Evolutionary conservation across 441 rosid genomes (phyloP), one percentile per base, ranked within the genome.

Genomic region (Populus hybrid): DNA sequence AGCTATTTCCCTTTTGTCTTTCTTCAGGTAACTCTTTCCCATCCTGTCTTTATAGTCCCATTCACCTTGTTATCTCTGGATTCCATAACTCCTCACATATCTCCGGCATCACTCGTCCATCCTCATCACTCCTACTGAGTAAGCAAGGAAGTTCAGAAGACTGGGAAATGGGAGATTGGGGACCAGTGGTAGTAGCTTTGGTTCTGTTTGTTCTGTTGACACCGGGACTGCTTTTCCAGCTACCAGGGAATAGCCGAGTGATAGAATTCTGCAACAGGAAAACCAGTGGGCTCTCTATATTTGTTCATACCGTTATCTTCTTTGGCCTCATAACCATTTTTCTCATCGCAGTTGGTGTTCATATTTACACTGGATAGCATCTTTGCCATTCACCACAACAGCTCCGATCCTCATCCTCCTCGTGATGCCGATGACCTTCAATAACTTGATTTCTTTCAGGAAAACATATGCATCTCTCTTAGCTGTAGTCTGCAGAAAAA

Each of bases 251-350:
- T 53, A 80, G 83, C 76, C 79, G 87, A 77, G 84, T 77, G 72
- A 89, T 87, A 33, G 98, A 88, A 78, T 89, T 91, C 40, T 83
- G 23, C 16, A 86, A 87, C 81, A 79, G 88, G 20, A 91, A 92
- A 78, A 92, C 95, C 10, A 91, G 93, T 71, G 88, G 89, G 2
- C 74, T 78, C 56, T 88, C 94, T 81, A 88, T 91, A 64, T 56
- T 89, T 16, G 83, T 90, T 65, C 93, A 93, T 81, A 83, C 92
- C 50, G 78, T 93, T 81, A 83, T 91, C 78, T 93, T 68, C 88
- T 91, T 93, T 50, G 92, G 89, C 20, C 85, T 91, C 79, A 5
- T 33, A 87, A 86, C 91, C 78, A 87, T 91, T 83, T 87, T 90
- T 64, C 82, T 89, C 63, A 87, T 91, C 20, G 95, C 94, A 10